Conservation (phyloP, 768 basidiomycete genomes). For the Agrocybe pediades region DNA sequence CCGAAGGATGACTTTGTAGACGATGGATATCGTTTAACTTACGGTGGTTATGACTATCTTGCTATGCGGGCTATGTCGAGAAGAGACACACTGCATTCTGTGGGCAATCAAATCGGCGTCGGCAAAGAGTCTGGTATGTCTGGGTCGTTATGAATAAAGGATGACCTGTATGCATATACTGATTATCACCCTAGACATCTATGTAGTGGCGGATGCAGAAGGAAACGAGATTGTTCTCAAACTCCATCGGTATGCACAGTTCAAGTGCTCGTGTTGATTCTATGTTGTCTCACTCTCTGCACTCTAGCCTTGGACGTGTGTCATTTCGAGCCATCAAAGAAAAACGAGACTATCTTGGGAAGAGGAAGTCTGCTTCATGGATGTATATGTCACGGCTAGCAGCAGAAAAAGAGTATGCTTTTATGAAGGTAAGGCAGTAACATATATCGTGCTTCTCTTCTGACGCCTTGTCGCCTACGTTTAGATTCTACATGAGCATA, state of each 20-base stretch:
- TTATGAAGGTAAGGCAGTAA: constrained; percentile 79
- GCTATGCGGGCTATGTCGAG: constrained; percentile 93
- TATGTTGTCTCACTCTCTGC: not conserved
- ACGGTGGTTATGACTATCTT: constrained; percentile 97
- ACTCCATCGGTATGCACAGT: constrained; percentile 73
- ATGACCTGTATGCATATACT: not conserved
- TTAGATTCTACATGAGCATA: constrained; percentile 88
- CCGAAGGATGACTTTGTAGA: constrained; percentile 48
- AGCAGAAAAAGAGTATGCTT: constrained; percentile 97
- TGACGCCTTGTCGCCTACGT: not conserved
- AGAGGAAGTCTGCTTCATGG: constrained; percentile 95
- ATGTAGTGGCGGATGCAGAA: constrained; percentile 84
- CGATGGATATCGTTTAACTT: constrained; percentile 95
- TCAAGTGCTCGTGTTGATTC: not conserved
- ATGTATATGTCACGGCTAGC: constrained; percentile 99
- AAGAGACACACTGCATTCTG: constrained; percentile 83
- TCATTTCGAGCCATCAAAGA: constrained; percentile 97
- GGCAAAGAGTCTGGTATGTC: constrained; percentile 92
- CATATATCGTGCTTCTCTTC: not conserved
- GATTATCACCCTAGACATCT: constrained; percentile 61
- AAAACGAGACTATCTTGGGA: constrained; percentile 95
- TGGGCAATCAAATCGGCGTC: constrained; percentile 97
- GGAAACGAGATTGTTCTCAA: constrained; percentile 91
- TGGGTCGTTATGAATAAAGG: not conserved
- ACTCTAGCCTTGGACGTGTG: constrained; percentile 92